Evolutionary conservation across 2,329 filamentous ascomycete species (phyloP), one percentile per base, ranked within the genome.

Genomic region (Anthostomella pinea): DNA sequence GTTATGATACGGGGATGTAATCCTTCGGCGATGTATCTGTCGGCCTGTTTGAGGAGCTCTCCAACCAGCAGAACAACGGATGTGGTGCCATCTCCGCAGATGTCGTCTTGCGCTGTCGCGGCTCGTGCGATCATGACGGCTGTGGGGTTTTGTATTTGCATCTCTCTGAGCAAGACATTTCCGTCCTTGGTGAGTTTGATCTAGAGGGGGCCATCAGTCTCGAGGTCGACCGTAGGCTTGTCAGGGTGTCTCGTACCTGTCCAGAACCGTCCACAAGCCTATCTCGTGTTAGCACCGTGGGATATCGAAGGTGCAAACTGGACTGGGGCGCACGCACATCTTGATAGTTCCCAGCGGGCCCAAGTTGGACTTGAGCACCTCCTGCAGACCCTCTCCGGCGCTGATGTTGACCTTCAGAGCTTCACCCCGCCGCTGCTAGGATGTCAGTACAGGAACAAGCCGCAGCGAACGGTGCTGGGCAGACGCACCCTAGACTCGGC

Each of bases 161-260:
- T 84, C 64, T 85, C 81, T 56, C 81, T 72, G 48, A 84, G 67
- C 17, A 84, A 73, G 43, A 97, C 91, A 59, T 95, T 96, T 62
- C 93, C 93, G 69, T 98, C 93, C 68, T 98, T 98, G 55, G 93
- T 98, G 63, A 98, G 79, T 72, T 98, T 98, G 72, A 98, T 98
- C 81, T 93, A 53, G 61, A 44, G 53, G 55, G 41, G 45, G 19
- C 48, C 11, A 32, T 54, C 26, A 51, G 48, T 33, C 41, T 22
- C 16, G 24, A 18, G 33, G 39, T 22, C 26, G 21, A 29, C 31
- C 24, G 31, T 43, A 20, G 36, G 31, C 33, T 30, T 28, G 35
- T 37, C 43, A 49, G 25, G 37, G 45, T 41, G 33, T 32, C 46
- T 58, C 64, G 57, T 75, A 82, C 78, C 69, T 79, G 79, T 56